Evolutionary conservation across 768 basidiomycete genomes (phyloP), one percentile per base, ranked within the genome.

Genomic region (Calocera viscosa): DNA sequence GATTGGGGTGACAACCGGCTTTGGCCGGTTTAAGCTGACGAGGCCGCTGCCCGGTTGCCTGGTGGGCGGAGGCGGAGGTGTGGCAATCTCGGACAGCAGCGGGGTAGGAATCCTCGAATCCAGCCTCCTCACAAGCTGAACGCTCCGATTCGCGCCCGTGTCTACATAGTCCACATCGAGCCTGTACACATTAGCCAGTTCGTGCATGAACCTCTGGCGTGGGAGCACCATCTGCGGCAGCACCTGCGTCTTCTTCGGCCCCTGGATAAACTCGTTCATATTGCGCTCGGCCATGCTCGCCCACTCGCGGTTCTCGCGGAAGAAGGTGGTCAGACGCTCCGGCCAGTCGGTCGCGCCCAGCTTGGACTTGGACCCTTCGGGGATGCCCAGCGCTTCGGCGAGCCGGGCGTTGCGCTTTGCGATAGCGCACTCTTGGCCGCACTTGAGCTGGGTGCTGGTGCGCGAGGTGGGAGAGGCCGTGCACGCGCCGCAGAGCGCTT

Each of bases 301-400:
- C 74, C 95, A 94, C 74, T 83, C 86, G 0, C 73, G 68, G 72
- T 92, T 86, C 1, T 78, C 80, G 47, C 79, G 79, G 19, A 83
- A 89, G 72, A 87, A 87, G 1, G 74, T 76, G 1, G 85, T 74
- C 24, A 94, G 72, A 47, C 91, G 89, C 1, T 85, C 81, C 24
- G 76, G 75, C 74, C 90, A 95, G 28, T 73, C 72, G 49, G 71
- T 68, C 1, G 71, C 73, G 64, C 26, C 69, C 64, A 1, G 49
- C 67, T 49, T 67, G 69, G 47, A 65, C 73, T 10, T 24, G 26
- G 38, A 26, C 49, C 85, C 81, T 17, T 82, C 75, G 40, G 78
- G 86, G 72, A 98, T 95, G 0, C 94, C 94, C 2, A 99, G 77
- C 1, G 96, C 96, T 40, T 94, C 92, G 0, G 96, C 96, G 8